phyloP scores from a whole-genome alignment of 768 basidiomycete genomes.

The Russula lepida region DNA sequence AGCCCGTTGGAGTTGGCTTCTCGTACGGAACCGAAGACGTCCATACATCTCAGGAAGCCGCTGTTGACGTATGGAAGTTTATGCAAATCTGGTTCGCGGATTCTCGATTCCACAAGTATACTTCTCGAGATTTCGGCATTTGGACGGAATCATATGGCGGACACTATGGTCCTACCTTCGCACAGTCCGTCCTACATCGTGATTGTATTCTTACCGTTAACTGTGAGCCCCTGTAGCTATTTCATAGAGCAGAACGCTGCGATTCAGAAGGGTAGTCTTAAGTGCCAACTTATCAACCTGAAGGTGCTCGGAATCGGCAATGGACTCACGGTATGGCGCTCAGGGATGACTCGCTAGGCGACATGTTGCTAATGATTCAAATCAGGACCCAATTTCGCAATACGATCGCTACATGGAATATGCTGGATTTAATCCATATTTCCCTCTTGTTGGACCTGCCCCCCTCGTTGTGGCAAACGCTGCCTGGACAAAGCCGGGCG shows the following conservation, averaged over 20 bases:
- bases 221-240: conserved; percentile 24
- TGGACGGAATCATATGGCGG: conserved; percentile 56
- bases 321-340: conserved; percentile 43
- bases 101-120: conserved; percentile 41
- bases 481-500: conserved; percentile 35
- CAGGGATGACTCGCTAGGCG: neutral
- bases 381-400: conserved; percentile 36
- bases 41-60: conserved; percentile 45
- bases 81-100: conserved; percentile 56
- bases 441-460: conserved; percentile 40
- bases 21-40: conserved; percentile 46
- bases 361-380: neutral
- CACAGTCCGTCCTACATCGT: conserved; percentile 24
- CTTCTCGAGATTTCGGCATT: conserved; percentile 40
- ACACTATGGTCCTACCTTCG: conserved; percentile 34
- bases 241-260: conserved; percentile 53
- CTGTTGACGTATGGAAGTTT: conserved; percentile 52
- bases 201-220: neutral
- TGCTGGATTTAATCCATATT: conserved; percentile 45
- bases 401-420: conserved; percentile 53
- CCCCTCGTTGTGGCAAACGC: conserved; percentile 36
- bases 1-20: conserved; percentile 56
- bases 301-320: conserved; percentile 56
- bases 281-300: conserved; percentile 47
- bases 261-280: conserved; percentile 38